Conservation (phyloP, 192 early-diverging fungal genomes). For the Dispira parvispora region DNA sequence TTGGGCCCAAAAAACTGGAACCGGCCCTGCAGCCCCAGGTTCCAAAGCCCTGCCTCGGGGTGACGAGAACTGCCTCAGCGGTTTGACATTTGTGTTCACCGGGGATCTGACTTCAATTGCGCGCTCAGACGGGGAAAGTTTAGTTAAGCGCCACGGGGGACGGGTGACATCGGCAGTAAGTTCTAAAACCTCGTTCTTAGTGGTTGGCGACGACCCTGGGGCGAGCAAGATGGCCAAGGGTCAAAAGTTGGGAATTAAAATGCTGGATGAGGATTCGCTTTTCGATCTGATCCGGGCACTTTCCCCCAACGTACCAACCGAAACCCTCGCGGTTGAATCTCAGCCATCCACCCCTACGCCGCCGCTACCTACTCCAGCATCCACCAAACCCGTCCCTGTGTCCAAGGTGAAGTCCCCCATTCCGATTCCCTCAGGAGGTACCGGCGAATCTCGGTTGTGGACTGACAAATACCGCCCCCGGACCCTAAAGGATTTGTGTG, state of each 20-base stretch:
- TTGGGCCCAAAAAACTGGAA: not conserved
- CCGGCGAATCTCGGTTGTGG: conserved; percentile 45
- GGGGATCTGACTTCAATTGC: conserved; percentile 69
- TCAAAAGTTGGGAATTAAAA: conserved; percentile 41
- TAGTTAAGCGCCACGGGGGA: conserved; percentile 80
- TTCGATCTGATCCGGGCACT: conserved; percentile 53
- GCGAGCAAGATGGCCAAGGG: conserved; percentile 69
- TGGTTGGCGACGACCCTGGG: conserved; percentile 79
- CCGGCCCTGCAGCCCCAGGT: conserved; percentile 40
- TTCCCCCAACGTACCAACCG: not conserved
- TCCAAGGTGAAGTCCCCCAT: not conserved
- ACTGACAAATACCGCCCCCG: conserved; percentile 87
- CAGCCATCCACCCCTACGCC: not conserved
- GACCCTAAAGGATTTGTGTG: conserved; percentile 63
- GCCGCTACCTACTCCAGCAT: not conserved
- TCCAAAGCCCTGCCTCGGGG: conserved; percentile 56
- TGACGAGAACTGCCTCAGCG: conserved; percentile 43
- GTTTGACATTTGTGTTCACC: conserved; percentile 82
- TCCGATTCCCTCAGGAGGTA: not conserved
- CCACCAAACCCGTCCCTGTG: not conserved
- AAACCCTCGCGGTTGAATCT: not conserved
- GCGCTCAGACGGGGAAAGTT: conserved; percentile 56
- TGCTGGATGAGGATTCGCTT: conserved; percentile 70
- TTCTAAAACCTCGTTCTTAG: conserved; percentile 68
- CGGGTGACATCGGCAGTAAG: conserved; percentile 56